Evolutionary conservation across 2,329 filamentous ascomycete genomes (phyloP), one percentile per base, ranked within the genome.

Genomic region (Aureobasidium sp.): DNA sequence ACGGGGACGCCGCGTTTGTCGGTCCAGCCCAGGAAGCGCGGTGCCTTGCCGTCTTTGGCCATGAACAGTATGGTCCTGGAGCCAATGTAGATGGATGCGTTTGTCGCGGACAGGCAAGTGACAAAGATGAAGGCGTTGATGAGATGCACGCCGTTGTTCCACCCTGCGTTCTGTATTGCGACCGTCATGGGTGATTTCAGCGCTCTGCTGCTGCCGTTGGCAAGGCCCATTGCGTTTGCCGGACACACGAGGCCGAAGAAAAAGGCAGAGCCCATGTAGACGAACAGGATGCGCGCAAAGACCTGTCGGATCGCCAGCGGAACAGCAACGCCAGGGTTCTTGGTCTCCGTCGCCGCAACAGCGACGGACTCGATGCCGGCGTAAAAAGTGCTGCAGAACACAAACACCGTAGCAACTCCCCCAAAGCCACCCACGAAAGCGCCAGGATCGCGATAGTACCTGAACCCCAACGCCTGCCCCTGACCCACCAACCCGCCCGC

Each of bases 121-220:
- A 89, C 76, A 54, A 92, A 80, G 67, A 90, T 89, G 67, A 90
- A 86, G 40, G 84, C 86, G 65, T 92, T 92, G 75, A 92, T 87
- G 1, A 92, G 79, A 68, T 92, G 84, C 0, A 88, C 86, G 59
- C 86, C 88, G 27, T 82, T 83, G 59, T 86, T 73, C 82, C 86
- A 91, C 1, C 88, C 88, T 1, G 88, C 88, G 62, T 83, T 89
- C 63, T 87, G 82, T 47, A 92, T 82, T 1, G 87, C 86, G 62
- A 90, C 82, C 0, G 86, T 90, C 80, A 90, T 87, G 0, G 87
- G 86, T 21, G 84, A 88, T 71, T 86, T 81, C 27, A 90, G 77
- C 0, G 86, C 85, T 61, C 85, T 82, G 60, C 81, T 84, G 3
- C 71, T 72, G 4, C 82, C 83, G 29, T 82, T 83, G 42, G 88